Conservation (phyloP, 2,329 filamentous ascomycete genomes). For the Blastomyces percursus region DNA sequence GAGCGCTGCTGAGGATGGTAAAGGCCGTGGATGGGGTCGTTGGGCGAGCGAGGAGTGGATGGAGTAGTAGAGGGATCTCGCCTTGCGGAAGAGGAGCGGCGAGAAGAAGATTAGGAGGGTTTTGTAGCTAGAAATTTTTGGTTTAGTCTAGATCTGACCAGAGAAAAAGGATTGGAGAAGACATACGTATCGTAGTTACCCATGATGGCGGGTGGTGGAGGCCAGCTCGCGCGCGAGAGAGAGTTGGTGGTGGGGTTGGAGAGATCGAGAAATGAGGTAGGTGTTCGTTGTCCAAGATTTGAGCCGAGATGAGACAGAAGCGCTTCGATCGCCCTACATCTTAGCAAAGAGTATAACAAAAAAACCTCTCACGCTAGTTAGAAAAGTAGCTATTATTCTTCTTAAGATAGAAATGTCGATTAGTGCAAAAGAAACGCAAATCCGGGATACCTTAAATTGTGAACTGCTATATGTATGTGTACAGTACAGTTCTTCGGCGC, state of each 20-base stretch:
- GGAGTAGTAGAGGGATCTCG: slow-evolving; percentile 29
- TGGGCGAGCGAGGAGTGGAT: slow-evolving; percentile 24
- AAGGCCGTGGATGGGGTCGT: slow-evolving; percentile 24
- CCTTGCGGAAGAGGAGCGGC: slow-evolving; percentile 31
- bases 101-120: slow-evolving; percentile 35
- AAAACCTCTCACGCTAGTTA: too few species aligned
- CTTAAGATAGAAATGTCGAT: neutral
- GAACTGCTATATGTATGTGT: neutral
- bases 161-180: neutral
- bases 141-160: neutral
- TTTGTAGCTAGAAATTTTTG: slow-evolving; percentile 26
- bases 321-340: too few species aligned
- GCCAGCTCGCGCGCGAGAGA: neutral
- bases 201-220: slow-evolving; percentile 16
- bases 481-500: neutral
- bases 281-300: neutral
- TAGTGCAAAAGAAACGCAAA: neutral
- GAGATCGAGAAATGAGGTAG: neutral
- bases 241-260: neutral
- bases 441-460: too few species aligned
- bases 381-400: neutral
- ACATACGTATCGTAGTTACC: slow-evolving; percentile 14
- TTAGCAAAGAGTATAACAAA: too few species aligned
- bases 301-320: neutral
- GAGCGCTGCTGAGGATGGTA: slow-evolving; percentile 26